Base-by-base conservation (phyloP, 805 yeast species). In the Starmerella sirachaensis region DNA sequence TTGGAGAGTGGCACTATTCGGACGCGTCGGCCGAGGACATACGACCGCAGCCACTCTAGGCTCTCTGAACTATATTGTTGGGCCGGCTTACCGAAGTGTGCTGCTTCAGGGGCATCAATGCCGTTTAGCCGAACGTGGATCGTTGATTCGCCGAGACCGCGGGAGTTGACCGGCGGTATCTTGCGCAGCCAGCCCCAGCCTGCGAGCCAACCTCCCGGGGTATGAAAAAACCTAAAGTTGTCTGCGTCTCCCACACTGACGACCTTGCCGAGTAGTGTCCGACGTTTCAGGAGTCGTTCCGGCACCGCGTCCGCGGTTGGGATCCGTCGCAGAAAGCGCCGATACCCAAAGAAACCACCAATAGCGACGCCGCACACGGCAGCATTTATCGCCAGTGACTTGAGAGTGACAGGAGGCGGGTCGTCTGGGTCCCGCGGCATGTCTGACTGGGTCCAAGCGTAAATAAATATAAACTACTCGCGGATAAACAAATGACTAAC, bases 181-280 rank as follows among this genome's bases (percentile, higher is more conserved):
- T 57, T 48, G 23, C 98, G 62, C 18, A 82, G 54, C 94, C 94
- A 82, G 10, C 93, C 86, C 98, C 98, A 91, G 0, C 98, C 98
- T 2, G 78, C 72, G 1, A 76, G 51, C 0, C 67, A 43, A 0
- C 98, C 97, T 3, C 97, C 97, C 0, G 98, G 98, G 0, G 93
- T 75, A 56, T 91, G 98, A 54, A 67, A 91, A 46, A 91, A 72
- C 42, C 86, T 80, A 59, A 91, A 88, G 57, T 88, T 88, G 56
- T 91, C 98, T 12, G 94, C 95, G 57, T 86, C 97, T 0, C 95
- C 95, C 0, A 86, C 97, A 2, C 91, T 65, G 0, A 94, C 80
- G 4, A 86, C 95, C 43, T 67, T 67, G 0, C 97, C 97, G 25
- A 64, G 62, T 5, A 76, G 45, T 50, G 69, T 67, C 22, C 67